phyloP scores from a whole-genome alignment of 108 stramenopile genomes.

The Cylindrotheca fusiformis region DNA sequence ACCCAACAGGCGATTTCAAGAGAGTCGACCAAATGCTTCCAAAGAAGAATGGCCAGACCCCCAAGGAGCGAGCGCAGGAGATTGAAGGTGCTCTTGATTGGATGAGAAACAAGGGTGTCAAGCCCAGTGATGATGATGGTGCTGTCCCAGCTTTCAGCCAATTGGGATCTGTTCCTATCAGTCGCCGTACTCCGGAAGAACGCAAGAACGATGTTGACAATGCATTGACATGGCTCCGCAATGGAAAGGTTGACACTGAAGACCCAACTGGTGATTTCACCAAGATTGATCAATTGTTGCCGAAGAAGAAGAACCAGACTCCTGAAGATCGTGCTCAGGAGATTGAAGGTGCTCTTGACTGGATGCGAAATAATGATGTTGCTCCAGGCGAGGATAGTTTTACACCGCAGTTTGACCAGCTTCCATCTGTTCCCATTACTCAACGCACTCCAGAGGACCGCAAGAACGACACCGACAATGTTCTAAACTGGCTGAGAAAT shows the following conservation, averaged over 20 bases:
- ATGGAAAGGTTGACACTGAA: slow-evolving; percentile 4
- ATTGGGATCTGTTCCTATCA: slow-evolving; percentile 1
- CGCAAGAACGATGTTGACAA: slow-evolving; percentile 9
- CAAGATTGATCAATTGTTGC: slow-evolving; percentile 20
- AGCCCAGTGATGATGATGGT: slow-evolving; percentile 9
- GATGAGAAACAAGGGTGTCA: slow-evolving; percentile 21
- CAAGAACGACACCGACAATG: slow-evolving; percentile 14
- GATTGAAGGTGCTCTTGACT: slow-evolving; percentile 30
- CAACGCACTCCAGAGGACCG: slow-evolving; percentile 22
- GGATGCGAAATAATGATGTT: slow-evolving; percentile 28
- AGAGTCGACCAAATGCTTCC: slow-evolving; percentile 21
- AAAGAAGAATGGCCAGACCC: slow-evolving; percentile 2
- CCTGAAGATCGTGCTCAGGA: slow-evolving; percentile 19
- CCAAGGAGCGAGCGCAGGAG: slow-evolving; percentile 19
- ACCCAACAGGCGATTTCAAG: slow-evolving; percentile 23
- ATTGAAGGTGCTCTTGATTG: slow-evolving; percentile 38
- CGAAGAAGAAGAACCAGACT: slow-evolving; percentile 16
- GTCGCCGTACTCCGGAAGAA: slow-evolving; percentile 11
- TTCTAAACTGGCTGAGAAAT: slow-evolving; percentile 24
- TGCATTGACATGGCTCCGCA: slow-evolving; percentile 13
- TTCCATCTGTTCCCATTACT: slow-evolving; percentile 17
- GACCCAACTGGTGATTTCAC: slow-evolving; percentile 8
- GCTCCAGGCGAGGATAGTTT: slow-evolving; percentile 5
- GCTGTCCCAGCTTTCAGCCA: not conserved
- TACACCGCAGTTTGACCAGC: slow-evolving; percentile 4